Evolutionary conservation across 148 eudicot genomes (phyloP), one percentile per base, ranked within the genome.

Genomic region (Dysphania ambrosioides): DNA sequence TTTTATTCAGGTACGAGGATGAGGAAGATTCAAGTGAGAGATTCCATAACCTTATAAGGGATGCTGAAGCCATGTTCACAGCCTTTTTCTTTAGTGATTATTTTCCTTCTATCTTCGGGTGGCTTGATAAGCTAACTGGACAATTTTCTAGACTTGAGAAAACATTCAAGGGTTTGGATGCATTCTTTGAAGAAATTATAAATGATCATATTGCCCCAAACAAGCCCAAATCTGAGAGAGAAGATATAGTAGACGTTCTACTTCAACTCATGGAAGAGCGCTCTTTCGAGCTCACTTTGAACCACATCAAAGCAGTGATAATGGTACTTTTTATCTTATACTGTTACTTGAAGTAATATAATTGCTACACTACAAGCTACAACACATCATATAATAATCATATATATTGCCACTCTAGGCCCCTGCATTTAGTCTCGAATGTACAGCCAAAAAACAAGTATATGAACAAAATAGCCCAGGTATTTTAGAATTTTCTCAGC

Each of bases 241-340:
- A 80, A 38, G 86, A 83, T 59, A 42, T 83, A 2, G 58, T 83
- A 40, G 86, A 83, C 58, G 72, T 80, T 68, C 34, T 83, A 32
- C 79, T 83, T 18, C 63, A 78, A 2, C 78, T 80, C 2, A 71
- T 32, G 6, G 67, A 63, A 29, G 66, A 80, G 13, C 56, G 71
- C 31, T 63, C 78, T 35, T 73, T 77, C 64, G 80, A 75, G 12
- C 67, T 82, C 55, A 83, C 81, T 40, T 36, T 69, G 51, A 76
- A 83, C 41, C 76, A 79, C 62, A 67, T 83, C 76, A 83, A 83
- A 70, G 83, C 81, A 57, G 53, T 80, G 4, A 30, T 83, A 30
- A 83, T 83, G 86, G 86, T 83, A 83, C 56, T 21, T 44, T 44
- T 44, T 18, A 44, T 44, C 16, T 12, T 44, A 15, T 53, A 13